phyloP scores from a whole-genome alignment of 352 stramenopile genomes.

The Pythium myriotylum region DNA sequence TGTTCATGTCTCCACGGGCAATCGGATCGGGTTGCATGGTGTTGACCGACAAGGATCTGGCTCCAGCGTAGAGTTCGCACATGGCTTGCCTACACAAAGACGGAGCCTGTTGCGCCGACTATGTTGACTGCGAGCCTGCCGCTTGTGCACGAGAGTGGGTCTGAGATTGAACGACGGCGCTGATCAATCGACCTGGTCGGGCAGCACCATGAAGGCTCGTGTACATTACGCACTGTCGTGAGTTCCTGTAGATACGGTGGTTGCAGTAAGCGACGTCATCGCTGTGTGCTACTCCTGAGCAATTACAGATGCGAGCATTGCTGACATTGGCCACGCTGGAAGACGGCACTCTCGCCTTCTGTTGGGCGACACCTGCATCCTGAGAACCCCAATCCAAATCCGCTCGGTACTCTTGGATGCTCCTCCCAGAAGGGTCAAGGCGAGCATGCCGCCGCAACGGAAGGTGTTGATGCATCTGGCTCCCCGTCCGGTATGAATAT shows the following conservation, averaged over 20 bases:
- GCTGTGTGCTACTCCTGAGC: neutral
- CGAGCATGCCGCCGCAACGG: too few species aligned
- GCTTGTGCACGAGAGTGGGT: neutral
- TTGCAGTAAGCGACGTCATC: too few species aligned
- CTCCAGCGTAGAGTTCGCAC: neutral
- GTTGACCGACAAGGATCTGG: too few species aligned
- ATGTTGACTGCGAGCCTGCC: neutral
- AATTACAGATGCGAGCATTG: neutral
- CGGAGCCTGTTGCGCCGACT: neutral
- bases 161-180: neutral
- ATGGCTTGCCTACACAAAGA: neutral
- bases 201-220: too few species aligned
- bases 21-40: too few species aligned
- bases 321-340: neutral
- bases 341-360: neutral
- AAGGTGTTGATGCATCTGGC: too few species aligned
- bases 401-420: neutral
- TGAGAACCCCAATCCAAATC: slow-evolving; percentile 2
- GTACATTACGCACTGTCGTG: too few species aligned
- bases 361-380: slow-evolving; percentile 2
- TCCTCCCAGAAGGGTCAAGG: neutral
- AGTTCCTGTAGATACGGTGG: too few species aligned
- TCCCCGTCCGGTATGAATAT: too few species aligned
- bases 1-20: neutral
- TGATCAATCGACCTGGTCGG: too few species aligned